Conservation (phyloP, 257 asterid genomes). For the Verbascum thapsus region DNA sequence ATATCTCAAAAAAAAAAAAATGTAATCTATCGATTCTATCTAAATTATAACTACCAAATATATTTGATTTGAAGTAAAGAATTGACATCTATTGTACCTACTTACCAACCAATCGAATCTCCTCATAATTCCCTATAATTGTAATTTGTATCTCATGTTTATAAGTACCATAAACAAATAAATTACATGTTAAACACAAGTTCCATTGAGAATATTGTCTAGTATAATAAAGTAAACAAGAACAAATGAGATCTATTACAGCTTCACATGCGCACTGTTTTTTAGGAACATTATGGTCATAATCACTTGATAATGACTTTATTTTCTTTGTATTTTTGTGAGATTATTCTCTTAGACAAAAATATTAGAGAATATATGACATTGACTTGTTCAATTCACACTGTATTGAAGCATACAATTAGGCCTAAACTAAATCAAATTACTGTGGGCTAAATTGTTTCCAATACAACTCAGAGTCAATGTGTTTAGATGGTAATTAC, state of each 20-base stretch:
- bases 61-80: too few relatives aligned
- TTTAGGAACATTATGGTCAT: slow-evolving; percentile 25
- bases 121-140: neutral
- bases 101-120: neutral
- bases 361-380: neutral
- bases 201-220: slow-evolving; percentile 20
- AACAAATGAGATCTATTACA: neutral
- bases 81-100: slow-evolving; percentile 8
- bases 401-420: neutral
- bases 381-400: neutral
- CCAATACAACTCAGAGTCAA: too few relatives aligned
- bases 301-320: slow-evolving; percentile 1
- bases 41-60: too few relatives aligned
- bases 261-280: slow-evolving; percentile 25
- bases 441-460: too few relatives aligned
- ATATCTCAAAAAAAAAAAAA: too few relatives aligned
- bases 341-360: neutral
- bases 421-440: too few relatives aligned
- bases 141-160: neutral
- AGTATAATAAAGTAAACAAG: neutral
- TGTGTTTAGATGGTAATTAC: too few relatives aligned
- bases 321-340: too few relatives aligned
- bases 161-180: slow-evolving; percentile 6
- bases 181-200: slow-evolving; percentile 30
- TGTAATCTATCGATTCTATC: too few relatives aligned